Evolutionary conservation across 1,284 basidiomycete genomes (phyloP).

Genomic region (Apiotrichum gamsii): DNA sequence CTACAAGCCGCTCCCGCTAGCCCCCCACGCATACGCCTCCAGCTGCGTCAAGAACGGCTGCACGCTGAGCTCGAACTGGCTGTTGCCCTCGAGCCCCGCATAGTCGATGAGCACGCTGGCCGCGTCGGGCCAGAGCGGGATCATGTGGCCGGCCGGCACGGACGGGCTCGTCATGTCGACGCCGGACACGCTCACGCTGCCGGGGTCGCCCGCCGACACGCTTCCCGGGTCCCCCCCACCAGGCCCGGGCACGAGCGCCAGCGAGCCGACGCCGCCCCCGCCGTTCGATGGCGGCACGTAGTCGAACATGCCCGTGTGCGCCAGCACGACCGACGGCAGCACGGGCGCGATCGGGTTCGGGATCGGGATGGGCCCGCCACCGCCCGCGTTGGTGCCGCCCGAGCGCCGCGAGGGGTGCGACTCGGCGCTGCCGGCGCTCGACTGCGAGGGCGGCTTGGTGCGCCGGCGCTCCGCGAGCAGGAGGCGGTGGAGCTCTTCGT

Average conservation of each 20-base stretch:
- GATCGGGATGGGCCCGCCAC: background rate
- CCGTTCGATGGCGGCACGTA: too few relatives aligned
- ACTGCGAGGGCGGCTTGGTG: background rate
- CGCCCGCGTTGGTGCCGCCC: too few relatives aligned
- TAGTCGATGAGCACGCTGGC: conserved; percentile 9
- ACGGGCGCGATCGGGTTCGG: conserved; percentile 4
- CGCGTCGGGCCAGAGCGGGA: conserved; percentile 12
- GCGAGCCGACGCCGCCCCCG: too few relatives aligned
- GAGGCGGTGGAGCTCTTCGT: conserved; percentile 10
- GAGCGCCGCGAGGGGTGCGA: background rate
- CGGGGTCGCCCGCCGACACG: too few relatives aligned
- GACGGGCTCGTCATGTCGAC: background rate
- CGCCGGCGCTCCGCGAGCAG: conserved; percentile 4
- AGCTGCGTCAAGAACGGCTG: conserved; percentile 5
- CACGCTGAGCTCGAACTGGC: conserved; percentile 1
- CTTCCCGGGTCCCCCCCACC: too few relatives aligned
- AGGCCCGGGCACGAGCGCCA: too few relatives aligned
- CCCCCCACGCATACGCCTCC: conserved; percentile 3
- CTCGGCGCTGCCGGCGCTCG: background rate
- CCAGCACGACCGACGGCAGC: background rate
- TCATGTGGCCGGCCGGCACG: conserved; percentile 4
- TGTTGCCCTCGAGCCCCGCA: background rate
- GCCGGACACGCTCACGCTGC: too few relatives aligned
- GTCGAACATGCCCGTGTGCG: background rate
- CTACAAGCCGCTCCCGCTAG: too few relatives aligned